Base-by-base conservation (phyloP, 2,329 filamentous ascomycete species). In the Chrysosporium queenslandicum region DNA sequence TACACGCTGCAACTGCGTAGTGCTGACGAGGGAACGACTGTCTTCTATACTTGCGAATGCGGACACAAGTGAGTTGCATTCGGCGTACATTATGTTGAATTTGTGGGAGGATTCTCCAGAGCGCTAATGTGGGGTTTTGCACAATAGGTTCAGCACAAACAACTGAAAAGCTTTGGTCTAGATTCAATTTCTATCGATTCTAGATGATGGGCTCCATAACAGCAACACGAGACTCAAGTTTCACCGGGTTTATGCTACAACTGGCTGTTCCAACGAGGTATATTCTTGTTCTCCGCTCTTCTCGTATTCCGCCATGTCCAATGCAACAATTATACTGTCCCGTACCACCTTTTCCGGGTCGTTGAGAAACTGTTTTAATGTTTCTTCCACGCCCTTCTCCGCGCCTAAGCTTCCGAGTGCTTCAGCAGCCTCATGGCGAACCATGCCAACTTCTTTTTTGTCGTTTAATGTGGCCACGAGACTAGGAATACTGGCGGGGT, bases 261-360 rank as follows among this genome's bases (percentile, higher is more conserved):
- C 61, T 36, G 60, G 60, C 39, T 63, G 61, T 46, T 86, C 80
- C 2, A 90, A 91, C 59, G 97, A 78, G 43, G 92, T 92, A 74
- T 98, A 98, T 67, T 98, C 90, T 29, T 82, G 74, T 70, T 95
- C 82, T 39, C 87, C 86, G 60, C 82, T 86, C 74, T 86, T 88
- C 76, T 98, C 92, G 64, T 88, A 96, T 65, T 96, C 91, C 9
- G 90, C 92, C 88, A 98, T 98, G 69, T 98, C 92, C 59, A 98
- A 76, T 41, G 92, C 92, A 52, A 98, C 92, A 61, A 96, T 82
- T 36, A 95, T 83, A 68, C 91, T 97, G 66, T 98, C 92, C 55
- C 89, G 81, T 39, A 98, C 92, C 4, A 98, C 90, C 67, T 87
- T 82, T 70, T 97, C 91, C 56, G 88, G 82, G 67, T 98, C 94